A percentile compares a stretch with the other conserved stretches of the same genome.
Evolutionary conservation across 1,284 basidiomycete species (phyloP).

Genomic region (Cryptococcus sp.): DNA sequence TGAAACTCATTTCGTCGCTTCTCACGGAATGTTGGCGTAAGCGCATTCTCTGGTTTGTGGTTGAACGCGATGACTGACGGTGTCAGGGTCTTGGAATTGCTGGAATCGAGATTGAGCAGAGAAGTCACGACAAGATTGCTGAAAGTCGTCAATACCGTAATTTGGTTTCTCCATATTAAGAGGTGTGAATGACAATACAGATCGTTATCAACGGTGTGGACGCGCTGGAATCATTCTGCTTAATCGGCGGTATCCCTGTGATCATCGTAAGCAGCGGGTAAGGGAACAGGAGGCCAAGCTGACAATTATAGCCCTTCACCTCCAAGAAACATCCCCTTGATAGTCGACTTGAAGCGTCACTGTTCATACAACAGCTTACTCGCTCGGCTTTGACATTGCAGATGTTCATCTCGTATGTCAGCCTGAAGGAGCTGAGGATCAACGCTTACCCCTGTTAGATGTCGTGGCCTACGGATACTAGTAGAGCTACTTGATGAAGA

Average conservation of each 20-base stretch:
- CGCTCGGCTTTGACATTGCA: constrained; percentile 88
- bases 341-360: constrained; percentile 88
- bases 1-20: constrained; percentile 78
- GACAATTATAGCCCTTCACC: constrained; percentile 60
- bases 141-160: constrained; percentile 81
- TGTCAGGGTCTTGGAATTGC: constrained; percentile 69
- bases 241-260: constrained; percentile 87
- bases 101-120: constrained; percentile 72
- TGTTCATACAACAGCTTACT: constrained; percentile 86
- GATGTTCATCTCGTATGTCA: constrained; percentile 89
- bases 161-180: constrained; percentile 19
- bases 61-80: not conserved
- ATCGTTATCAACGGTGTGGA: constrained; percentile 80
- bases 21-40: constrained; percentile 84
- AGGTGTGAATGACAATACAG: constrained; percentile 47
- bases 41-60: constrained; percentile 3
- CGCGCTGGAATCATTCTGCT: constrained; percentile 88
- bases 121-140: constrained; percentile 80
- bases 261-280: constrained; percentile 64
- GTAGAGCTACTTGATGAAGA: constrained; percentile 96
- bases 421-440: too few relatives aligned
- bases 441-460: constrained; percentile 52
- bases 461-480: constrained; percentile 85
- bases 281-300: constrained; percentile 1
- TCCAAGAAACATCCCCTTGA: constrained; percentile 91